Conservation (phyloP, 1,284 basidiomycete species). For the Clitocybe nebularis region DNA sequence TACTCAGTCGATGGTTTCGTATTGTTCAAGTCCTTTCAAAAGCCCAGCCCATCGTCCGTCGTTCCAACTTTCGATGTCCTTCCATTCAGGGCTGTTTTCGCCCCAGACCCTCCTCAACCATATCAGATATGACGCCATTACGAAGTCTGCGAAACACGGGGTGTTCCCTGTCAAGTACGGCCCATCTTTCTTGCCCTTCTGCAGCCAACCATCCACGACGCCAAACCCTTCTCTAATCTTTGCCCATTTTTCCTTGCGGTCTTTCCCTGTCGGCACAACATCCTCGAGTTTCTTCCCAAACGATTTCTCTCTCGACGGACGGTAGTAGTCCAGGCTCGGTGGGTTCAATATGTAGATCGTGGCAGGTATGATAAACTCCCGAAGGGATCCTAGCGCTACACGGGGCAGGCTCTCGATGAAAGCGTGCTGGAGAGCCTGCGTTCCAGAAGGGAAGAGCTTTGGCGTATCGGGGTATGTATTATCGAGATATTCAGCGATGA, state of each 20-base stretch:
- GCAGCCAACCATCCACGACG: slow-evolving; percentile 27
- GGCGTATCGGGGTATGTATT: slow-evolving; percentile 36
- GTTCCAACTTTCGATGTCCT: slow-evolving; percentile 18
- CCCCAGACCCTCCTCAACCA: slow-evolving; percentile 21
- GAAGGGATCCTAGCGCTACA: slow-evolving; percentile 11
- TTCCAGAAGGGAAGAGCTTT: slow-evolving; percentile 29
- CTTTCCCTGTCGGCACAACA: slow-evolving; percentile 25
- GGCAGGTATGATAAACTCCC: slow-evolving; percentile 17
- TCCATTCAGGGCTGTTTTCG: slow-evolving; percentile 17
- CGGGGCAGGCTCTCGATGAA: slow-evolving; percentile 19
- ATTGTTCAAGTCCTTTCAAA: slow-evolving; percentile 12
- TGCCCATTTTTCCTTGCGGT: slow-evolving; percentile 24
- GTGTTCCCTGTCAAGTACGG: slow-evolving; percentile 22
- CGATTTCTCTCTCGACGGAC: slow-evolving; percentile 23
- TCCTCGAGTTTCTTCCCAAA: slow-evolving; percentile 33
- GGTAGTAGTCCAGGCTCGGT: slow-evolving; percentile 33
- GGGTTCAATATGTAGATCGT: slow-evolving; percentile 24
- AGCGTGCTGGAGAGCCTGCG: slow-evolving; percentile 27
- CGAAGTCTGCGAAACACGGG: slow-evolving; percentile 24
- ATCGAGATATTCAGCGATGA: slow-evolving; percentile 42
- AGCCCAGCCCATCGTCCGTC: slow-evolving; percentile 18
- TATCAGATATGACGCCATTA: slow-evolving; percentile 19
- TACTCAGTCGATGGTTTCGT: slow-evolving; percentile 7
- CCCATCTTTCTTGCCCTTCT: slow-evolving; percentile 18
- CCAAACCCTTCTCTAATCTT: slow-evolving; percentile 26